These are phyloP conservation scores for Rutstroemia sp. DNA, from an alignment of 2,329 filamentous ascomycete genomes.

Conservation along the genomic window DNA sequence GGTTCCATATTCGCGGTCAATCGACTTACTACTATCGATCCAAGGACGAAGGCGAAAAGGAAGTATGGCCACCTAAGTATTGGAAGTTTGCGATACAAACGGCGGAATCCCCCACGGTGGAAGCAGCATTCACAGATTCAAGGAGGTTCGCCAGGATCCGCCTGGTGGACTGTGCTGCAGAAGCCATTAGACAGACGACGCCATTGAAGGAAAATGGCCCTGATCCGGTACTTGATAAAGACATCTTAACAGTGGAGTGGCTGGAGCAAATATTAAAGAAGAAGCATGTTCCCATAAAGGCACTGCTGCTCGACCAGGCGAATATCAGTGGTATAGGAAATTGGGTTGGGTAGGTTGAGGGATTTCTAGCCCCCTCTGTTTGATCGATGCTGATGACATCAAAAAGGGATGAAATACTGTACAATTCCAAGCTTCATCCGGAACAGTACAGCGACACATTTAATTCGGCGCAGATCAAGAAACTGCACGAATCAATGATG, in stretches of 20 bases:
- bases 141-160: constrained; percentile 73
- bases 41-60: constrained; percentile 37
- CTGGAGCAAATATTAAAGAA: constrained; percentile 61
- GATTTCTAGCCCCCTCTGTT: not conserved
- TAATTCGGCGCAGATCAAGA: constrained; percentile 59
- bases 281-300: constrained; percentile 83
- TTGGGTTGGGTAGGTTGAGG: constrained; percentile 70
- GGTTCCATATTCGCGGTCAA: constrained; percentile 80
- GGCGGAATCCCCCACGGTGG: constrained; percentile 41
- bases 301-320: constrained; percentile 77
- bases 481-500: constrained; percentile 64
- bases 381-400: not conserved
- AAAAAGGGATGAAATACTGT: constrained; percentile 77
- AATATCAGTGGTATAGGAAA: constrained; percentile 92
- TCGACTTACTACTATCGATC: constrained; percentile 75
- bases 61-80: constrained; percentile 77
- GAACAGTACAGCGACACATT: constrained; percentile 90
- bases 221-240: constrained; percentile 78
- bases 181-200: constrained; percentile 65
- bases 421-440: constrained; percentile 80
- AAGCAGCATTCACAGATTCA: constrained; percentile 77
- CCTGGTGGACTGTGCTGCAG: constrained; percentile 71
- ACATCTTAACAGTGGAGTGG: constrained; percentile 70
- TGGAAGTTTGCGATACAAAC: constrained; percentile 79
- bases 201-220: constrained; percentile 90